Percentiles rank a stretch among this genome's conserved stretches.
phyloP scores from a whole-genome alignment of 306 rosid genomes.

The Geum urbanum region DNA sequence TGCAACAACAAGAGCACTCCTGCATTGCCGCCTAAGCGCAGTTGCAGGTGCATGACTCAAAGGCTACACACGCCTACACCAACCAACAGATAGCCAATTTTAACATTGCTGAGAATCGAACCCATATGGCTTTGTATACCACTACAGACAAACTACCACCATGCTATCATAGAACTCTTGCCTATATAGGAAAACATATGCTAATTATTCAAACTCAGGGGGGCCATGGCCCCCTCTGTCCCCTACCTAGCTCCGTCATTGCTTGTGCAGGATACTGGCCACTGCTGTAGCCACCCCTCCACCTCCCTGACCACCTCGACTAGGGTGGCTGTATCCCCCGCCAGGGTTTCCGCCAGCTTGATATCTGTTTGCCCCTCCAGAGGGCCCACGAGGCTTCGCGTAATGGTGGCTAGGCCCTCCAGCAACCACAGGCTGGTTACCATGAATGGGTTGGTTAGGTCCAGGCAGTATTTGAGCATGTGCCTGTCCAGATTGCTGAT shows the following conservation, averaged over 20 bases:
- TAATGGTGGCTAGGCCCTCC: constrained; percentile 40
- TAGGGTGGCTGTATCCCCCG: constrained; percentile 40
- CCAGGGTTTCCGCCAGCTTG: constrained; percentile 40
- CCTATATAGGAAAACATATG: no score
- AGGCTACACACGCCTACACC: background rate
- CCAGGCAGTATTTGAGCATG: constrained; percentile 44
- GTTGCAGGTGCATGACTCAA: background rate
- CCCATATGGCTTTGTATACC: no score
- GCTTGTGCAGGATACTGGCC: constrained; percentile 42
- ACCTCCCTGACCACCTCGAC: constrained; percentile 43
- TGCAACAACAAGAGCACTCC: background rate
- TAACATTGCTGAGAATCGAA: no score
- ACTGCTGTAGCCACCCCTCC: constrained; percentile 37
- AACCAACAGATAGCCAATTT: no score
- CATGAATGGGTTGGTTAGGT: constrained; percentile 33
- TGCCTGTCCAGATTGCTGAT: constrained; percentile 44
- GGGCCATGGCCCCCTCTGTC: no score
- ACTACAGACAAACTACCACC: no score
- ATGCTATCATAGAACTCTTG: no score
- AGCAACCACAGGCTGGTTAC: constrained; percentile 35
- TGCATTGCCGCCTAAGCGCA: background rate
- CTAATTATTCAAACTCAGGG: no score
- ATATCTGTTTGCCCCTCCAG: constrained; percentile 38
- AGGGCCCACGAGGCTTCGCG: constrained; percentile 23
- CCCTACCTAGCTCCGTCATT: no score